Percentiles rank a stretch among this genome's conserved stretches.
phyloP scores from a whole-genome alignment of 306 rosid species.

The Glycine soja region DNA sequence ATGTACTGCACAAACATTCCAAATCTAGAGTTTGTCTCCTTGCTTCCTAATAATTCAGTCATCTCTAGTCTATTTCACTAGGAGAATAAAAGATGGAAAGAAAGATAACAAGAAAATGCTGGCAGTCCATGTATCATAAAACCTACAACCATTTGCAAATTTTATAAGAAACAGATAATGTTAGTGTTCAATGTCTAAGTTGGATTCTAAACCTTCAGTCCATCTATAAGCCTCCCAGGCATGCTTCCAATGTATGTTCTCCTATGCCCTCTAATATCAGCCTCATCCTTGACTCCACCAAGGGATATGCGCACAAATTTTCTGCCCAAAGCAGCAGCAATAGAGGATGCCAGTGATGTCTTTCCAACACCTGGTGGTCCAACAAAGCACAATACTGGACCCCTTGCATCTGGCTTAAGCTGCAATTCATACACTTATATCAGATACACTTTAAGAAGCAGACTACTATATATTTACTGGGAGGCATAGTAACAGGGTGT shows the following conservation, averaged over 20 bases:
- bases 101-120: conserved; percentile 18
- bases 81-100: conserved; percentile 13
- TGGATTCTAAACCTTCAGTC: conserved; percentile 76
- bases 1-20: not conserved
- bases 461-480: conserved; percentile 30
- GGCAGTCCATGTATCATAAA: conserved; percentile 28
- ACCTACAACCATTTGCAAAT: conserved; percentile 25
- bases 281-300: conserved; percentile 99
- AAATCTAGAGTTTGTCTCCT: conserved; percentile 28
- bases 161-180: conserved; percentile 35
- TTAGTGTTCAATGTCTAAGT: conserved; percentile 25
- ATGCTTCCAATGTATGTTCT: conserved; percentile 99
- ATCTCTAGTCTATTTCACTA: conserved; percentile 32
- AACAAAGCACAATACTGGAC: conserved; percentile 97
- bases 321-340: conserved; percentile 95
- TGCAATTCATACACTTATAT: conserved; percentile 54
- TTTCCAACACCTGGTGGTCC: conserved; percentile 99
- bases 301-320: conserved; percentile 95
- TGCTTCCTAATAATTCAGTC: conserved; percentile 29
- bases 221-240: conserved; percentile 98
- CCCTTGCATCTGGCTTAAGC: conserved; percentile 99
- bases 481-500: conserved; percentile 27
- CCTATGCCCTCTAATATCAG: conserved; percentile 98
- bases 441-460: conserved; percentile 49
- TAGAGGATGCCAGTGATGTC: conserved; percentile 97